Conservation (phyloP, 2,329 filamentous ascomycete species). For the Metarhizium album region DNA sequence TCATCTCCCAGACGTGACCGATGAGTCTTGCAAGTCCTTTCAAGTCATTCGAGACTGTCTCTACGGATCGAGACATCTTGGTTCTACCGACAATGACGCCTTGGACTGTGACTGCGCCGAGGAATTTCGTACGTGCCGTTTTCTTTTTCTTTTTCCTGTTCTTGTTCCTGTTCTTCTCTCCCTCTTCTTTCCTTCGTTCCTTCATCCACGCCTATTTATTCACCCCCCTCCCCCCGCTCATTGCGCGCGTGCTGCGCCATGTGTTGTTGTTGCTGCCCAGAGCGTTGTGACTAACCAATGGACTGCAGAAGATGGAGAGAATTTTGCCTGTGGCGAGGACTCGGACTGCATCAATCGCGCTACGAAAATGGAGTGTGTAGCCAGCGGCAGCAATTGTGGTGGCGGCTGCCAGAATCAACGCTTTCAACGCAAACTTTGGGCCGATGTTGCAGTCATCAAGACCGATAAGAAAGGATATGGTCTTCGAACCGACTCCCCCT, state of each 20-base stretch:
- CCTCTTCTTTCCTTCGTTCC: neutral
- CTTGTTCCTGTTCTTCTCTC: neutral
- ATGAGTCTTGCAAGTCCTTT: conserved; percentile 66
- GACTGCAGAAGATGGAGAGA: conserved; percentile 46
- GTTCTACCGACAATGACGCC: conserved; percentile 78
- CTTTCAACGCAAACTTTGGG: conserved; percentile 84
- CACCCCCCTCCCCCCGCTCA: conserved; percentile 6
- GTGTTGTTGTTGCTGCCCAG: neutral
- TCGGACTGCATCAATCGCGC: conserved; percentile 98
- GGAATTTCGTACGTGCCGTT: conserved; percentile 71
- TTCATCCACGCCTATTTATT: neutral
- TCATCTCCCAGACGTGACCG: conserved; percentile 67
- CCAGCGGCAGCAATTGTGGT: conserved; percentile 73
- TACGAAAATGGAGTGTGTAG: conserved; percentile 91
- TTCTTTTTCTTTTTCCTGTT: neutral
- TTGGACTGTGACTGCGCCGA: conserved; percentile 92
- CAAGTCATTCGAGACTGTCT: conserved; percentile 74
- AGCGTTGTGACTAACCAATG: conserved; percentile 6
- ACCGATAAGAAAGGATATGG: conserved; percentile 97
- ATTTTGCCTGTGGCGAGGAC: conserved; percentile 86
- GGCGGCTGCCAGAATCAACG: conserved; percentile 85
- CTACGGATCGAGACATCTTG: conserved; percentile 86
- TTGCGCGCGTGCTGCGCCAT: neutral
- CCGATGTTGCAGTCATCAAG: conserved; percentile 87
- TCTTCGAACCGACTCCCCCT: conserved; percentile 66